A percentile compares a stretch with the other conserved stretches of the same genome.
Evolutionary conservation across 257 asterid genomes (phyloP).

Genomic region (Anisodus tanguticus): DNA sequence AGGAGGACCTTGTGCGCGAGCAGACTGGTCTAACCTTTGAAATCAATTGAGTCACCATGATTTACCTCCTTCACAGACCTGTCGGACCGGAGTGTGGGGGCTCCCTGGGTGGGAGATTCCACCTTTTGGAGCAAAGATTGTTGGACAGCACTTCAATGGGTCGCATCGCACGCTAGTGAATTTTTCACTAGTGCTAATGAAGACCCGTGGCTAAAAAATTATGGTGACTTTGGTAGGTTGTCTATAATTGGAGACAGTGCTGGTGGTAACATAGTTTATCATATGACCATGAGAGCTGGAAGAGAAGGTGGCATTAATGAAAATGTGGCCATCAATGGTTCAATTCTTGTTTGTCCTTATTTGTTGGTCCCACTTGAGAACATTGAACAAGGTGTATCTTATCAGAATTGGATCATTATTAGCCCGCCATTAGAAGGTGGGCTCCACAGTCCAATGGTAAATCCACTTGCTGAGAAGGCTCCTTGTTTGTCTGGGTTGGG

Average conservation of each 20-base stretch:
- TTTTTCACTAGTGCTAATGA: not conserved
- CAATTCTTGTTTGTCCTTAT: conserved; percentile 32
- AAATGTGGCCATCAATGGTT: conserved; percentile 30
- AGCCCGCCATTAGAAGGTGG: conserved; percentile 7
- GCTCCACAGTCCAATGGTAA: conserved; percentile 15
- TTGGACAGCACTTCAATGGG: conserved; percentile 45
- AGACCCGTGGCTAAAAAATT: conserved; percentile 38
- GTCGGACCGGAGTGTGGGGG: no score
- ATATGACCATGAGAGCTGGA: conserved; percentile 37
- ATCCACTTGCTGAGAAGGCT: not conserved
- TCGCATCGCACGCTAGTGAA: conserved; percentile 27
- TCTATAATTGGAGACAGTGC: conserved; percentile 42
- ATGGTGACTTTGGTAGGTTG: conserved; percentile 33
- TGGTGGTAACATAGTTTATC: conserved; percentile 43
- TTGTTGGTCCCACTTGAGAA: conserved; percentile 23
- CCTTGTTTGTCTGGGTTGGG: conserved; percentile 20
- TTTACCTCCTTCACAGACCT: no score
- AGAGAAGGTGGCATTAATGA: not conserved
- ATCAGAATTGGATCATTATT: not conserved
- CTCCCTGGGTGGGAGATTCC: no score
- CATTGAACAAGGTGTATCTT: not conserved
- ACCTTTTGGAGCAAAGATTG: not conserved
- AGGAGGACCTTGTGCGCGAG: no score
- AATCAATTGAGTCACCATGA: no score
- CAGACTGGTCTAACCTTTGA: no score